These are phyloP conservation scores for Peronosclerospora sorghi DNA, from an alignment of 352 stramenopile genomes.

Conservation along the genomic window DNA sequence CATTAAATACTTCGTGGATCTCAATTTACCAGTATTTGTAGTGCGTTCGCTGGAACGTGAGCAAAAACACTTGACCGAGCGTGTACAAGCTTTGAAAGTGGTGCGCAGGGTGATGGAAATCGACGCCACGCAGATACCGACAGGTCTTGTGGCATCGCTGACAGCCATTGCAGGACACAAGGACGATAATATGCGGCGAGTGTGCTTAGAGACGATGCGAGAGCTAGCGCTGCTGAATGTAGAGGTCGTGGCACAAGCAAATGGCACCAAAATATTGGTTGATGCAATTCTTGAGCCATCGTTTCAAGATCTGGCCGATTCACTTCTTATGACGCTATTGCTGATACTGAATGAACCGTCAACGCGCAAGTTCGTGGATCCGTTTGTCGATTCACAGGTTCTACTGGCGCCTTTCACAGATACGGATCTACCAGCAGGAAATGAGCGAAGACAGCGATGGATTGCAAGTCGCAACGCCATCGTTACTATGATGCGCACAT, in stretches of 20 bases:
- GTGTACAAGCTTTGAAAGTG: conserved; percentile 81
- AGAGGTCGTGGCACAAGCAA: conserved; percentile 73
- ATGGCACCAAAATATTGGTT: conserved; percentile 74
- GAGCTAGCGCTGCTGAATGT: conserved; percentile 74
- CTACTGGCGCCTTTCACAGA: conserved; percentile 83
- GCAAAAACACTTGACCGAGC: conserved; percentile 74
- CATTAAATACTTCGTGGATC: conserved; percentile 52
- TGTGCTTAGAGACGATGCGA: conserved; percentile 79
- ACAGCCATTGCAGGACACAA: conserved; percentile 81
- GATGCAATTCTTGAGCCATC: conserved; percentile 83
- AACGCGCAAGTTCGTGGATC: conserved; percentile 78
- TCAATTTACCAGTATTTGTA: conserved; percentile 74
- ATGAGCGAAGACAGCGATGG: conserved; percentile 79
- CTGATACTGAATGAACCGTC: conserved; percentile 78
- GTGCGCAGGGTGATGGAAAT: conserved; percentile 80
- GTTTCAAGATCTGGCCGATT: conserved; percentile 78
- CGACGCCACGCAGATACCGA: conserved; percentile 75
- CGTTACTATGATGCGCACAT: conserved; percentile 86
- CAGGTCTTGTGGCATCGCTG: conserved; percentile 66
- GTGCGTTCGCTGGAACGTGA: conserved; percentile 80
- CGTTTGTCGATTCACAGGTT: conserved; percentile 82
- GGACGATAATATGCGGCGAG: conserved; percentile 81
- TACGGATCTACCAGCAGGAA: conserved; percentile 72
- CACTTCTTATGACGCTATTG: conserved; percentile 75
- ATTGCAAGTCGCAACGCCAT: conserved; percentile 85